phyloP scores from a whole-genome alignment of 2,329 filamentous ascomycete genomes.

The Penicillium sp. region DNA sequence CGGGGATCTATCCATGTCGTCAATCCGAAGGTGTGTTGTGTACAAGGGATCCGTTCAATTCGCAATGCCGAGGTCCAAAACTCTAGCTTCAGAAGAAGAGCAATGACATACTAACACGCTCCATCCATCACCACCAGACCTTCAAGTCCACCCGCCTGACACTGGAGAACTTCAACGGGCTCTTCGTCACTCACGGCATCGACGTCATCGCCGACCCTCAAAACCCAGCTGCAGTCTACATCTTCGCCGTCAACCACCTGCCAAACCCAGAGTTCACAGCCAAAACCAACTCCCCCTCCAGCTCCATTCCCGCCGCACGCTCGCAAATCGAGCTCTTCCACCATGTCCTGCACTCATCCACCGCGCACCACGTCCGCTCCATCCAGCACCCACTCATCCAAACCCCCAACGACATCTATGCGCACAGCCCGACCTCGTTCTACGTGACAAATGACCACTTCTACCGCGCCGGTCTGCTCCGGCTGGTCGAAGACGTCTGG shows the following conservation, averaged over 20 bases:
- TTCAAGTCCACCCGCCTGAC: constrained; percentile 49
- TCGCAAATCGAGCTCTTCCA: constrained; percentile 63
- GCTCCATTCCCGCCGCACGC: constrained; percentile 40
- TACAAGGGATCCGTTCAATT: neutral
- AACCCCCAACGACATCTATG: constrained; percentile 62
- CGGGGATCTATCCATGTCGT: constrained; percentile 50
- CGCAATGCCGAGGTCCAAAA: neutral
- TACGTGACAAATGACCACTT: constrained; percentile 64
- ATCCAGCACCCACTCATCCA: constrained; percentile 55
- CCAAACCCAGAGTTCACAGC: constrained; percentile 49
- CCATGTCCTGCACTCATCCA: constrained; percentile 49
- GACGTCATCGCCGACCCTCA: constrained; percentile 57
- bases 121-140: constrained; percentile 38
- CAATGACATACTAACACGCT: neutral
- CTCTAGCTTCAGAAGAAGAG: neutral
- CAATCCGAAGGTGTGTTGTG: constrained; percentile 54
- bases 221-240: constrained; percentile 52
- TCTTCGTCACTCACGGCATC: constrained; percentile 63
- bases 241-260: constrained; percentile 63
- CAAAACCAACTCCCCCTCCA: constrained; percentile 8
- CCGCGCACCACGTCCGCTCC: constrained; percentile 53
- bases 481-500: constrained; percentile 52
- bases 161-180: constrained; percentile 54
- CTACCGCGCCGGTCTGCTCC: constrained; percentile 52
- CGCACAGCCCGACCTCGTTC: constrained; percentile 50